These are phyloP conservation scores for Capsicum chinense DNA, from an alignment of 257 asterid genomes.

Conservation along the genomic window DNA sequence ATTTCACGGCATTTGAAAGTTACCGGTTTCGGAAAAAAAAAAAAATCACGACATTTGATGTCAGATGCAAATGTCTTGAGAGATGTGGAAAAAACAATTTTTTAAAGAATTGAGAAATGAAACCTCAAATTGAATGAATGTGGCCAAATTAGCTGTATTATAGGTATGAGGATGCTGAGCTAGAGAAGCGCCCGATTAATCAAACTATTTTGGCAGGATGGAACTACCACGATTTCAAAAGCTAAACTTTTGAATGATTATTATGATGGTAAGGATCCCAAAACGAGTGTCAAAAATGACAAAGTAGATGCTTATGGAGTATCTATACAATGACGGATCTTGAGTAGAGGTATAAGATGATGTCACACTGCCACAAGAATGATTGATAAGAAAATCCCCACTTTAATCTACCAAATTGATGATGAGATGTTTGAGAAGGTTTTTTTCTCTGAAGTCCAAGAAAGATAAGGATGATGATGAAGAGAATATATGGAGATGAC, in stretches of 20 bases:
- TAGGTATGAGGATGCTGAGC: background rate
- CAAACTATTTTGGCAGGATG: background rate
- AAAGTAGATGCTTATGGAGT: background rate
- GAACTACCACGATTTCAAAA: background rate
- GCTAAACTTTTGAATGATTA: background rate
- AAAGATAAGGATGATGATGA: background rate
- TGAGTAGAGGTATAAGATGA: background rate
- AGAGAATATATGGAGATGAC: conserved; percentile 15
- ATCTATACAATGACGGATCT: background rate
- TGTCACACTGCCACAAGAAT: background rate
- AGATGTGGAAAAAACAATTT: background rate
- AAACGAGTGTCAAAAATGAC: conserved; percentile 8
- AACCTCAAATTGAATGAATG: background rate
- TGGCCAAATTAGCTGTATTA: background rate
- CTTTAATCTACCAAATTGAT: background rate
- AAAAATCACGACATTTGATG: background rate
- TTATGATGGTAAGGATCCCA: background rate
- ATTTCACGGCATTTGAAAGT: background rate
- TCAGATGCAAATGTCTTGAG: background rate
- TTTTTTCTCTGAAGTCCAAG: background rate
- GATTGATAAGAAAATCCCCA: background rate
- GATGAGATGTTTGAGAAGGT: background rate
- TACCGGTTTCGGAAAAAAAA: no score
- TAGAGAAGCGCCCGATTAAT: background rate
- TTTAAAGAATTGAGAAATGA: background rate